A percentile compares a stretch with the other conserved stretches of the same genome.
Evolutionary conservation across 345 rosid species (phyloP).

Genomic region (Ceriops decandra): DNA sequence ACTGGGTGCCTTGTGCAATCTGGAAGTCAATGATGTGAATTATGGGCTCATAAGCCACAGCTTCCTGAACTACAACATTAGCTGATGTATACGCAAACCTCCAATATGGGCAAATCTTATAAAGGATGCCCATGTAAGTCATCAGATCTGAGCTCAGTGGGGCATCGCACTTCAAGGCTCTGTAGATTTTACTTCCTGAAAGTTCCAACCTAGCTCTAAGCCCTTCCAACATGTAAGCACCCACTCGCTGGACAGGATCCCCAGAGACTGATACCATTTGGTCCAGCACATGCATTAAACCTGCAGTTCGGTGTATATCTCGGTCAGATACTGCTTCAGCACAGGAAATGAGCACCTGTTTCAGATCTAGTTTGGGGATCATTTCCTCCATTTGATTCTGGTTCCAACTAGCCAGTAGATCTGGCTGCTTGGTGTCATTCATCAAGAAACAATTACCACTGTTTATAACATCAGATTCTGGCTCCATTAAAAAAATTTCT

Average conservation of each 20-base stretch:
- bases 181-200: slow-evolving; percentile 84
- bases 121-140: slow-evolving; percentile 87
- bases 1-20: slow-evolving; percentile 87
- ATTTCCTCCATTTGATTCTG: slow-evolving; percentile 43
- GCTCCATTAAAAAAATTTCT: slow-evolving; percentile 60
- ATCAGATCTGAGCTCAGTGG: slow-evolving; percentile 84
- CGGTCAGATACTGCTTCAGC: slow-evolving; percentile 56
- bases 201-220: slow-evolving; percentile 83
- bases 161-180: slow-evolving; percentile 69
- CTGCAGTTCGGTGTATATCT: slow-evolving; percentile 45
- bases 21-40: slow-evolving; percentile 89
- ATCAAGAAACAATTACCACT: slow-evolving; percentile 49
- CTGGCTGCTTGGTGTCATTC: slow-evolving; percentile 34
- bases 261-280: slow-evolving; percentile 88
- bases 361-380: slow-evolving; percentile 60
- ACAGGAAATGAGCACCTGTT: slow-evolving; percentile 54
- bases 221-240: slow-evolving; percentile 92
- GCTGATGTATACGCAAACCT: slow-evolving; percentile 80
- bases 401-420: slow-evolving; percentile 38
- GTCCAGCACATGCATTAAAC: slow-evolving; percentile 64
- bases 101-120: slow-evolving; percentile 81
- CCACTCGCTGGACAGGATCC: slow-evolving; percentile 72
- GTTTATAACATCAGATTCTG: slow-evolving; percentile 47
- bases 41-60: slow-evolving; percentile 50
- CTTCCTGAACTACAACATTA: slow-evolving; percentile 67